Percentiles rank a stretch among this genome's conserved stretches.
These are phyloP conservation scores for Ogataea pini DNA, from an alignment of 805 yeast genomes.

Conservation along the genomic window DNA sequence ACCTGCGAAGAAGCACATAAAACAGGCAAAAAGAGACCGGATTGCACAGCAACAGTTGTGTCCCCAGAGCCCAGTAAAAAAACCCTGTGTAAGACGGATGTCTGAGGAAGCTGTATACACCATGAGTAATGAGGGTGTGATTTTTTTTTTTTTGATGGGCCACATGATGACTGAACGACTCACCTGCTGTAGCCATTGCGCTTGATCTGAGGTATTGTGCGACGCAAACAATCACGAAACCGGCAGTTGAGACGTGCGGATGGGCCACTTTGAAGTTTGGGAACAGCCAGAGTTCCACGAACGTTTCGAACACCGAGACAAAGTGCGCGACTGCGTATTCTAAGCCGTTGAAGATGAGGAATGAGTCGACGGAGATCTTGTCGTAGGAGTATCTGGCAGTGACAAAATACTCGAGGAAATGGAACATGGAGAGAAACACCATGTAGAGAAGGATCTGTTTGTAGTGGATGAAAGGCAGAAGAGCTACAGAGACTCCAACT, in stretches of 20 bases:
- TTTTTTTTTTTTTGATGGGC: slow-evolving; percentile 50
- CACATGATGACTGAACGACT: slow-evolving; percentile 81
- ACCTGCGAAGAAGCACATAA: slow-evolving; percentile 56
- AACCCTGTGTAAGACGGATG: slow-evolving; percentile 95
- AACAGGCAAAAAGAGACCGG: slow-evolving; percentile 60
- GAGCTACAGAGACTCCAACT: slow-evolving; percentile 41
- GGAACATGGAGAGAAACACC: slow-evolving; percentile 60
- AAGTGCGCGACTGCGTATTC: slow-evolving; percentile 60
- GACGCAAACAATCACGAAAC: slow-evolving; percentile 45
- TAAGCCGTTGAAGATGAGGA: slow-evolving; percentile 61
- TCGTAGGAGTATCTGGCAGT: slow-evolving; percentile 74
- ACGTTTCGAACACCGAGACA: slow-evolving; percentile 52
- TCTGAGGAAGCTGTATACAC: slow-evolving; percentile 65
- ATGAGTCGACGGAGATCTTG: slow-evolving; percentile 70
- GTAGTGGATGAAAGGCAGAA: slow-evolving; percentile 31
- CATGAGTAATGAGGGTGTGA: slow-evolving; percentile 72
- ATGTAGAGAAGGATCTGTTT: slow-evolving; percentile 47
- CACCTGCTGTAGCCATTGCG: slow-evolving; percentile 88
- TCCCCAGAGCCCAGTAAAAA: slow-evolving; percentile 90
- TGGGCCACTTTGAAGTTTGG: slow-evolving; percentile 37
- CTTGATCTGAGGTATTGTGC: slow-evolving; percentile 73
- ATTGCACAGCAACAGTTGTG: slow-evolving; percentile 71
- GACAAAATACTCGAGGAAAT: slow-evolving; percentile 75
- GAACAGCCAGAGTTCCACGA: slow-evolving; percentile 42
- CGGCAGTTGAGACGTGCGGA: slow-evolving; percentile 36